Percentiles rank a stretch among this genome's conserved stretches.
These are phyloP conservation scores for Ganoderma lingzhi DNA, from an alignment of 1,284 basidiomycete genomes.

Conservation along the genomic window DNA sequence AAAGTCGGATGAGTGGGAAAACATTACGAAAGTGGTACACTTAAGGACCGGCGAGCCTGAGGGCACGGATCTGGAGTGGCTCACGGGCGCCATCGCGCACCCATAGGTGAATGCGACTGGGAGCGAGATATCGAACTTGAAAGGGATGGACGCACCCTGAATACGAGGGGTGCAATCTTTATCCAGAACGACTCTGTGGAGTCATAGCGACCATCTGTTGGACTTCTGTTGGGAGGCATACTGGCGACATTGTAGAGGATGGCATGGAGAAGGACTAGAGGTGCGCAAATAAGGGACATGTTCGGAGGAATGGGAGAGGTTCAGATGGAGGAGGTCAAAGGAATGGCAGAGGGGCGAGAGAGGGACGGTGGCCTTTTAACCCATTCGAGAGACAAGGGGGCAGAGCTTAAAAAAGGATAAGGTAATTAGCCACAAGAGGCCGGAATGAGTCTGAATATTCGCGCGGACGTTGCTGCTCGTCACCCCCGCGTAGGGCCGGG, in stretches of 20 bases:
- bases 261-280: slow-evolving; percentile 58
- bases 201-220: slow-evolving; percentile 59
- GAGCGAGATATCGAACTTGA: too few relatives aligned
- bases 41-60: too few relatives aligned
- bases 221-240: slow-evolving; percentile 67
- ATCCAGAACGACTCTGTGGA: slow-evolving; percentile 60
- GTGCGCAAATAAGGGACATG: slow-evolving; percentile 46
- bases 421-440: background rate
- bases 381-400: background rate
- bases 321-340: background rate
- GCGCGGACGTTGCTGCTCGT: background rate
- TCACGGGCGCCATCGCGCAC: too few relatives aligned
- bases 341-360: background rate
- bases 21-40: too few relatives aligned
- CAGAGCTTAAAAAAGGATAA: background rate
- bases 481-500: background rate
- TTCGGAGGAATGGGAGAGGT: background rate
- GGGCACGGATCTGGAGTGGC: too few relatives aligned
- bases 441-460: background rate
- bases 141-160: slow-evolving; percentile 50
- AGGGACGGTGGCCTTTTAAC: slow-evolving; percentile 5
- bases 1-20: too few relatives aligned
- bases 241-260: slow-evolving; percentile 60
- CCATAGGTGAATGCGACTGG: too few relatives aligned
- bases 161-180: slow-evolving; percentile 64